Base-by-base conservation (phyloP, 1,284 basidiomycete species). In the Boletus sp. region DNA sequence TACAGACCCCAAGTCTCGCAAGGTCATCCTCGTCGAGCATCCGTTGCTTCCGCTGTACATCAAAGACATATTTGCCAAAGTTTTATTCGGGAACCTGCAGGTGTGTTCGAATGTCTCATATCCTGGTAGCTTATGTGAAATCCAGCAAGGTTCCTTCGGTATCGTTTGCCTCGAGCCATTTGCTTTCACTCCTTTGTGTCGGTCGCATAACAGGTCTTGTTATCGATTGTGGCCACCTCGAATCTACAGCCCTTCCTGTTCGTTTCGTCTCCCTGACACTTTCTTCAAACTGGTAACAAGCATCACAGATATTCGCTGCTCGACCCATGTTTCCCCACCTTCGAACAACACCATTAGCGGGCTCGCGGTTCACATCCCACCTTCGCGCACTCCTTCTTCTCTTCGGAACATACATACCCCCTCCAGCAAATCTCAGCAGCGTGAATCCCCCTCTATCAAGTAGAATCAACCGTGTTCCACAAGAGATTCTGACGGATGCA, bases 171-270 rank as follows among this genome's bases (percentile, higher is more conserved):
- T 86, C 90, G 8, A 86, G 91, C 49, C 90, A 91, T 57, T 69
- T 98, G 1, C 77, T 96, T 9, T 80, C 91, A 1, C 71, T 98
- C 13, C 75, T 96, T 48, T 84, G 93, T 1, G 81, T 85, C 2
- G 95, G 96, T 4, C 75, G 89, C 49, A 88, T 93, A 55, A 94
- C 92, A 0, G 95, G 94, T 1, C 78, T 99, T 7, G 94, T 98
- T 0, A 73, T 99, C 2, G 94, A 98, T 59, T 84, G 84, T 54
- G 96, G 95, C 0, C 85, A 94, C 64, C 76, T 95, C 2, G 94
- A 99, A 67, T 88, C 93, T 0, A 87, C 84, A 3, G 82, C 85
- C 8, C 76, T 95, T 34, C 93, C 95, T 0, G 94, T 95, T 60
- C 48, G 88, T 72, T 12, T 12, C 32, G 7, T 16, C 43, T 35